phyloP scores from a whole-genome alignment of 2,329 filamentous ascomycete species.

The Gaeumannomyces tritici region DNA sequence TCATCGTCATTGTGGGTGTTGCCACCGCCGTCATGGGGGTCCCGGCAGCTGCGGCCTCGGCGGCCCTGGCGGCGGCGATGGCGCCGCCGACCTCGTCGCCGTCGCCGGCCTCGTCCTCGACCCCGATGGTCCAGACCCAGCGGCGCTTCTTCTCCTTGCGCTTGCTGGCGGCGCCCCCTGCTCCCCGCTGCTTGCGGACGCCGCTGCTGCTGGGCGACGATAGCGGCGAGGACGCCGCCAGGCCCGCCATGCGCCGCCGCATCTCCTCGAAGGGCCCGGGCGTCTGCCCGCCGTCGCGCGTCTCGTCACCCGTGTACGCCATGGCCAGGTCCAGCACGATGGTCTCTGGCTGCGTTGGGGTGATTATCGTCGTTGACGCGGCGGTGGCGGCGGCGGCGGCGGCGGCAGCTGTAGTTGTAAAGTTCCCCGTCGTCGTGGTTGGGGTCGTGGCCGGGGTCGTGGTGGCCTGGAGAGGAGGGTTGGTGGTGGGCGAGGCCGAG shows the following conservation, averaged over 20 bases:
- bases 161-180: conserved; percentile 16
- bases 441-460: not conserved
- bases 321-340: conserved; percentile 35
- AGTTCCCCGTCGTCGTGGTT: conserved; percentile 19
- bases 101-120: conserved; percentile 33
- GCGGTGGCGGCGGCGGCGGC: conserved; percentile 33
- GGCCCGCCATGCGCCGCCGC: conserved; percentile 44
- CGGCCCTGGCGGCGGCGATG: conserved; percentile 10
- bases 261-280: conserved; percentile 56
- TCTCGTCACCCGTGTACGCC: conserved; percentile 43
- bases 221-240: conserved; percentile 30
- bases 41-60: conserved; percentile 9
- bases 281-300: conserved; percentile 50
- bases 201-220: conserved; percentile 29
- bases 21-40: not conserved
- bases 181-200: conserved; percentile 41
- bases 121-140: conserved; percentile 58
- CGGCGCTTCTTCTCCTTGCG: conserved; percentile 54
- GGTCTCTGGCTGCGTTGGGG: conserved; percentile 16
- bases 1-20: conserved; percentile 6
- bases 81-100: conserved; percentile 24
- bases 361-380: conserved; percentile 20
- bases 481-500: conserved; percentile 27
- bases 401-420: too few relatives aligned
- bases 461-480: not conserved